phyloP scores from a whole-genome alignment of 2,329 filamentous ascomycete genomes.

The Teratosphaeriaceae sp. region DNA sequence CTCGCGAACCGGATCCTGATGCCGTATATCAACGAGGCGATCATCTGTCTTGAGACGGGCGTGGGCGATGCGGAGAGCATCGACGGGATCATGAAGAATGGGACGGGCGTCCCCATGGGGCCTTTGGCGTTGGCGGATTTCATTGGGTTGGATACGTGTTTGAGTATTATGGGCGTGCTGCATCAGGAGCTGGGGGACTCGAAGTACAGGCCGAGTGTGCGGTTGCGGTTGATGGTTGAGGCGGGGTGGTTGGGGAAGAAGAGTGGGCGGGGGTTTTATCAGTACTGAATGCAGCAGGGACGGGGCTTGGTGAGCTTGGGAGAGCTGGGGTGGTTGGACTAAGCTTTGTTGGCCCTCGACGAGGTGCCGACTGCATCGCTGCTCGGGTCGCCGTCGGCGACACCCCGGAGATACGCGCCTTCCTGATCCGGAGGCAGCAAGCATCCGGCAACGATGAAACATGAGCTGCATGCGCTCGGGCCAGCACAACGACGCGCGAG shows the following conservation, averaged over 20 bases:
- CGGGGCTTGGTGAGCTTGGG: no score
- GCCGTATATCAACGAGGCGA: slow-evolving; percentile 98
- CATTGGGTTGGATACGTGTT: slow-evolving; percentile 91
- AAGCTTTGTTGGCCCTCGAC: no score
- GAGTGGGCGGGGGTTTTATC: slow-evolving; percentile 91
- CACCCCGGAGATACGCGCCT: no score
- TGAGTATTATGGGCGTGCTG: slow-evolving; percentile 95
- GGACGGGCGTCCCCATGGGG: slow-evolving; percentile 97
- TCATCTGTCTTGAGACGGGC: slow-evolving; percentile 92
- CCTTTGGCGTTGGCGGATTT: slow-evolving; percentile 92
- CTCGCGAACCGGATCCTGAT: slow-evolving; percentile 94
- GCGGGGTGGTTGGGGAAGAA: slow-evolving; percentile 98
- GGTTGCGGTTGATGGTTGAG: slow-evolving; percentile 93
- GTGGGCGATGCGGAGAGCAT: slow-evolving; percentile 87
- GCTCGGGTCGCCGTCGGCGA: no score
- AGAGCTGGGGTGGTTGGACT: no score
- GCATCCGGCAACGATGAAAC: no score
- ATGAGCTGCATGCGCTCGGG: no score
- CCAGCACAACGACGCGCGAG: no score
- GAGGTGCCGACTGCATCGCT: no score
- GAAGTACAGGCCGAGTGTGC: slow-evolving; percentile 85
- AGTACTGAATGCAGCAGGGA: no score
- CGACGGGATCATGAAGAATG: slow-evolving; percentile 98
- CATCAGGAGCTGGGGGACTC: slow-evolving; percentile 88
- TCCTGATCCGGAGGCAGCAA: no score